Conservation (phyloP, 176 grass and related monocot genomes). For the Oropetium thomaeum region DNA sequence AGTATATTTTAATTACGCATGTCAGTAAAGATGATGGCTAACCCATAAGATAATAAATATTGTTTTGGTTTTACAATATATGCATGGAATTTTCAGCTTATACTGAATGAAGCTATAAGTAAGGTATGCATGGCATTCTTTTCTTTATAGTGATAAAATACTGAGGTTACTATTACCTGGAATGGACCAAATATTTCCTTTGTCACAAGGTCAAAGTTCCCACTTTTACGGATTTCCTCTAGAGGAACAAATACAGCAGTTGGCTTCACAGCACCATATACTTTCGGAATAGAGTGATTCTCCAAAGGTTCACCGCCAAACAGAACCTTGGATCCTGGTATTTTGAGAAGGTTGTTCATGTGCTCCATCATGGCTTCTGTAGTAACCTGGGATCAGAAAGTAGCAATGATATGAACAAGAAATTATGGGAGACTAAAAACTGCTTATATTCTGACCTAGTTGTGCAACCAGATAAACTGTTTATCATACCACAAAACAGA, state of each 20-base stretch:
- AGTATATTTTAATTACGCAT: background rate
- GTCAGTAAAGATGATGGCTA: background rate
- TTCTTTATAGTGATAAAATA: background rate
- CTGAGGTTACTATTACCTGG: conserved; percentile 51
- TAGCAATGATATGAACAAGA: background rate
- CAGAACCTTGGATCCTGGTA: conserved; percentile 85
- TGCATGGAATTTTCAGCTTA: background rate
- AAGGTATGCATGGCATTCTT: too few species aligned
- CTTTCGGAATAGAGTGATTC: conserved; percentile 86
- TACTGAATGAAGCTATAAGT: background rate
- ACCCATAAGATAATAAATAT: background rate
- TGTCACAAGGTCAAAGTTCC: conserved; percentile 80
- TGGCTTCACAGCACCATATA: conserved; percentile 89
- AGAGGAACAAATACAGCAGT: conserved; percentile 93
- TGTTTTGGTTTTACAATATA: background rate
- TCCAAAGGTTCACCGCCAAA: conserved; percentile 83
- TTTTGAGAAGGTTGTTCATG: conserved; percentile 71
- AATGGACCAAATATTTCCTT: conserved; percentile 96
- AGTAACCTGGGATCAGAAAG: conserved; percentile 53
- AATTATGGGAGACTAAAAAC: conserved; percentile 5
- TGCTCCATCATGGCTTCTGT: conserved; percentile 80
- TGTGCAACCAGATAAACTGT: conserved; percentile 14
- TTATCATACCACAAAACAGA: too few species aligned
- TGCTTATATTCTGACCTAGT: background rate
- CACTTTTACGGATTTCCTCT: conserved; percentile 67